Conservation (phyloP, 2,329 filamentous ascomycete species). For the Xylariales sp. region DNA sequence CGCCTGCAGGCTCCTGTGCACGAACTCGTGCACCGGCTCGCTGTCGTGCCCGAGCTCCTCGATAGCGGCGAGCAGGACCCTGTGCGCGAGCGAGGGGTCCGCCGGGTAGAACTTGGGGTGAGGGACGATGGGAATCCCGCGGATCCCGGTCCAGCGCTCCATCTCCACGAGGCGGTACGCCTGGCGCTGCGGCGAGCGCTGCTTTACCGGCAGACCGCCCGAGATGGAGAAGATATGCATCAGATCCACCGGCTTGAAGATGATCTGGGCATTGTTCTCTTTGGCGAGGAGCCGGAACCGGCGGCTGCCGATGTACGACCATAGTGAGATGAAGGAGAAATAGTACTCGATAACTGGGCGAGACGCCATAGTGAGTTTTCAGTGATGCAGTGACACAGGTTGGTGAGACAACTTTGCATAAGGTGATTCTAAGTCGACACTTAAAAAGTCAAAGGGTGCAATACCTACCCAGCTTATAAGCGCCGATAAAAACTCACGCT, state of each 20-base stretch:
- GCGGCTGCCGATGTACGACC: conserved; percentile 24
- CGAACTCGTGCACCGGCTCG: not conserved
- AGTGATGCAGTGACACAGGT: not conserved
- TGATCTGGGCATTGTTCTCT: conserved; percentile 17
- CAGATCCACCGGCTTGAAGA: conserved; percentile 25
- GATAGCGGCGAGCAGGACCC: conserved; percentile 18
- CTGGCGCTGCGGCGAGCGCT: conserved; percentile 23
- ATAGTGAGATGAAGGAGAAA: conserved; percentile 26
- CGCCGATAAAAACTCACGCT: no score
- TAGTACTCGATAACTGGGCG: conserved; percentile 19
- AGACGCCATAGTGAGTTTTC: not conserved
- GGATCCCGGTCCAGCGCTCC: conserved; percentile 21
- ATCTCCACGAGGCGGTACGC: conserved; percentile 21
- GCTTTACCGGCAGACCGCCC: conserved; percentile 25
- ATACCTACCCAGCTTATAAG: no score
- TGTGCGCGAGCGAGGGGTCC: conserved; percentile 24
- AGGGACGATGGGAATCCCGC: conserved; percentile 19
- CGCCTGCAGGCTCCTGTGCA: not conserved
- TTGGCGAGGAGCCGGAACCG: conserved; percentile 16
- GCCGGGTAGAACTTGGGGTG: conserved; percentile 17
- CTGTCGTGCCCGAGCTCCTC: conserved; percentile 1
- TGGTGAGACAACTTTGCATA: no score
- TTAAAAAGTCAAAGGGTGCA: no score
- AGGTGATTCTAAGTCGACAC: no score
- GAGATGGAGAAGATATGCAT: conserved; percentile 25